Base-by-base conservation (phyloP, 1,284 basidiomycete species). In the Boletus mariae region DNA sequence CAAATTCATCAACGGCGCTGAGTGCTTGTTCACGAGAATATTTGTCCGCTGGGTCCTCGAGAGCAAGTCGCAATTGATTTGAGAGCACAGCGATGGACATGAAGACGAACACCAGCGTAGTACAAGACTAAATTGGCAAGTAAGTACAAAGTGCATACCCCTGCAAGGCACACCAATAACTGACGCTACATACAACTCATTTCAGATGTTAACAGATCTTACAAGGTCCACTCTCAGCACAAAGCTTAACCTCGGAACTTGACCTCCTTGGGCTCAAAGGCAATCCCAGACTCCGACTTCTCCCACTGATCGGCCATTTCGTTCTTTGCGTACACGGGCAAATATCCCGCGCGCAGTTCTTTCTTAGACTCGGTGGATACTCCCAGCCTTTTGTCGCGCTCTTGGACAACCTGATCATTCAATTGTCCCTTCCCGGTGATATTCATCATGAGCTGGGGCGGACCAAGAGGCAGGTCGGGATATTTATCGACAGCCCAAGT, bases 41-140 rank as follows among this genome's bases (percentile, higher is more conserved):
- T 25, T 68, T 69, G 46, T 79, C 75, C 2, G 71, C 61, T 28
- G 76, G 68, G 34, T 68, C 67, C 56, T 82, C 79, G 54, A 87
- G 76, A 10, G 79, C 72, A 46, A 77, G 72, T 55, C 82, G 80
- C 48, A 87, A 70, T 57, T 82, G 77, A 54, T 73, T 77, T 49
- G 73, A 66, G 47, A 85, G 71, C 54, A 71, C 71, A 54, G 73
- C 59, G 61, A 71, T 61, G 52, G 70, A 64, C 75, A 77, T 74
- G 58, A 52, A 50, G 53, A 49, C 41, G 40, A n/a, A 17, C n/a
- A 11, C 42, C 43, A 26, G 10, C 38, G 6, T 51, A 34, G 26
- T 38, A 38, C 26, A 38, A 45, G 45, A 58, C 61, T 38, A 50
- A 62, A 51, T 52, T 49, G 47, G 51, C 55, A 51, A 49, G 28